Evolutionary conservation across 2,329 filamentous ascomycete species (phyloP), one percentile per base, ranked within the genome.

Genomic region (Penicillium italicum): DNA sequence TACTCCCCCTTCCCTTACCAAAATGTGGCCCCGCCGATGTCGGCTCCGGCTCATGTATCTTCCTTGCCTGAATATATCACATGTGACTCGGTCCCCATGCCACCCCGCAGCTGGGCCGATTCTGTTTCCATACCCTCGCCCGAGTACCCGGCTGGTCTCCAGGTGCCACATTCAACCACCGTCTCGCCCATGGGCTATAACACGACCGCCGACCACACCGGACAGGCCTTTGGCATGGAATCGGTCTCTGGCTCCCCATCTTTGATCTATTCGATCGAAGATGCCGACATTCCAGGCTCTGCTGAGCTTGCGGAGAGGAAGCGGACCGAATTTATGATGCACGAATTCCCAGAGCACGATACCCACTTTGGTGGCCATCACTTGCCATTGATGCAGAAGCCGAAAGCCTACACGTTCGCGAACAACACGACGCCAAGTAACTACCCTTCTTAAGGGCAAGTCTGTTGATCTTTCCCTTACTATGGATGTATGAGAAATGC

Each of bases 271-370:
- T 64, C 72, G 36, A 60, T 68, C 6, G 70, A 69, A 46, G 66
- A 69, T 42, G 61, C 66, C 11, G 69, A 66, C 18, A 65, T 72
- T 52, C 59, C 62, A 6, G 62, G 57, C 37, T 64, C 60, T 46
- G 63, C 62, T 44, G 62, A 60, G 36, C 55, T 53, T 11, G 62
- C 62, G 7, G 71, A 74, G 14, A 58, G 69, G 40, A 73, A 73
- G 63, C 65, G 63, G 36, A 69, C 70, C 1, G 73, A 77, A 58
- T 77, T 77, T 57, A 68, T 71, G 54, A 76, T 78, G 47, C 73
- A 75, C 47, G 76, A 77, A 56, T 78, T 76, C 56, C 71, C 74
- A 12, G 69, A 77, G 55, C 76, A 79, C 56, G 72, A 74, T 52
- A 69, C 71, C 58, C 71, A 72, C 22, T 73, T 72, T 55, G 69